Evolutionary conservation across 148 eudicot genomes (phyloP).

Genomic region (Vaccinium vitisidaea): DNA sequence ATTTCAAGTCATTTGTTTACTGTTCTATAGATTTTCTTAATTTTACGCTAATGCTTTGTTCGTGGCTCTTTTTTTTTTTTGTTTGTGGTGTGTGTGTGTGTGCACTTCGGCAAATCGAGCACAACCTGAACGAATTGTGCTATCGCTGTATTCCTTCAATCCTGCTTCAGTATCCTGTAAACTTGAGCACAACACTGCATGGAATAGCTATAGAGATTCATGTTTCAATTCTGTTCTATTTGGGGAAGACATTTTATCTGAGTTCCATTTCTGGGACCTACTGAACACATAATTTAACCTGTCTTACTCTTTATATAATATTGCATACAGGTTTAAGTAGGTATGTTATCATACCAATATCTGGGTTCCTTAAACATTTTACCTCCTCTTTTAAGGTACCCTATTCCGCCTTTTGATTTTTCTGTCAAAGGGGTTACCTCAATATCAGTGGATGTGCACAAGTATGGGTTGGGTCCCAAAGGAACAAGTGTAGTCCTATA

Average conservation of each 20-base stretch:
- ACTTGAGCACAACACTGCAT: background rate
- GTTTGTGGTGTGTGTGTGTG: no score
- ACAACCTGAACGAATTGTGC: background rate
- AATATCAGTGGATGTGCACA: constrained; percentile 91
- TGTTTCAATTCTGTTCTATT: background rate
- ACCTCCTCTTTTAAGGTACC: constrained; percentile 52
- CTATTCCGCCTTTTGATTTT: constrained; percentile 88
- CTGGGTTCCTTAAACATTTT: background rate
- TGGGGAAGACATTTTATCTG: background rate
- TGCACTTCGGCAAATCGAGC: background rate
- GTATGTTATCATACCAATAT: background rate
- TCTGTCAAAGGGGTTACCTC: constrained; percentile 92
- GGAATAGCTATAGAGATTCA: background rate
- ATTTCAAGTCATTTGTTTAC: no score
- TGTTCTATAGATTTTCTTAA: no score
- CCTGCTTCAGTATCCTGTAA: background rate
- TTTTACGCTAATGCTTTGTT: no score
- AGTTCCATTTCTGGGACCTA: background rate
- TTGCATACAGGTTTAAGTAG: background rate
- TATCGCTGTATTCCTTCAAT: background rate
- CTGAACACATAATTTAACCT: background rate
- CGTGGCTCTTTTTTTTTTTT: no score
- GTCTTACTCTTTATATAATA: background rate
- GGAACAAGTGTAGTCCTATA: constrained; percentile 95
- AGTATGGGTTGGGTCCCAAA: constrained; percentile 98